Evolutionary conservation across 1,284 basidiomycete species (phyloP).

Genomic region (Ceratobasidium theobromae): DNA sequence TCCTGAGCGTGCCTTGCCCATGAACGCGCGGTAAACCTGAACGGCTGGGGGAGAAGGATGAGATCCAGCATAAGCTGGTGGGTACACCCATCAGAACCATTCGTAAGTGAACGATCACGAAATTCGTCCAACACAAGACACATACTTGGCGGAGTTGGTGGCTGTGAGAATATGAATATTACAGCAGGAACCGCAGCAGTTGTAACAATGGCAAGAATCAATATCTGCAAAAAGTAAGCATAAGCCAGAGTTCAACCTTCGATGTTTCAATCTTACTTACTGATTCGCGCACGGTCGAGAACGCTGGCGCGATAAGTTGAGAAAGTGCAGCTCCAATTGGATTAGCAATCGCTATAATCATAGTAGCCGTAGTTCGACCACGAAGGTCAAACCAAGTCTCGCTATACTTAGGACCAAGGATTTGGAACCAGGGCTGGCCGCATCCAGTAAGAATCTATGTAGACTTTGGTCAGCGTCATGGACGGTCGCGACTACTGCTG

Average conservation of each 20-base stretch:
- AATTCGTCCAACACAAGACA: slow-evolving; percentile 18
- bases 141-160: slow-evolving; percentile 75
- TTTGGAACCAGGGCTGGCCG: slow-evolving; percentile 67
- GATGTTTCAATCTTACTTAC: slow-evolving; percentile 45
- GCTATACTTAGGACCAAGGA: slow-evolving; percentile 68
- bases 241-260: background rate
- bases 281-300: slow-evolving; percentile 56
- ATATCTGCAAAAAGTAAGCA: no score
- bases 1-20: slow-evolving; percentile 49
- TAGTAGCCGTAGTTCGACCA: slow-evolving; percentile 74
- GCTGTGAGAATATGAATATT: slow-evolving; percentile 57
- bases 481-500: background rate
- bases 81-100: no score
- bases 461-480: background rate
- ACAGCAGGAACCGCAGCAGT: slow-evolving; percentile 58
- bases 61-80: slow-evolving; percentile 66
- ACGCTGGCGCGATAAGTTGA: slow-evolving; percentile 67
- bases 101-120: no score
- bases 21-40: slow-evolving; percentile 58
- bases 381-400: slow-evolving; percentile 76
- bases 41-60: slow-evolving; percentile 55
- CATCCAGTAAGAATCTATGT: slow-evolving; percentile 55
- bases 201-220: slow-evolving; percentile 69
- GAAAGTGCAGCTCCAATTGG: slow-evolving; percentile 63
- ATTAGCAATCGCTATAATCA: slow-evolving; percentile 69